These are phyloP conservation scores for Naganishia vaughanmartiniae DNA, from an alignment of 768 basidiomycete genomes.

Conservation along the genomic window DNA sequence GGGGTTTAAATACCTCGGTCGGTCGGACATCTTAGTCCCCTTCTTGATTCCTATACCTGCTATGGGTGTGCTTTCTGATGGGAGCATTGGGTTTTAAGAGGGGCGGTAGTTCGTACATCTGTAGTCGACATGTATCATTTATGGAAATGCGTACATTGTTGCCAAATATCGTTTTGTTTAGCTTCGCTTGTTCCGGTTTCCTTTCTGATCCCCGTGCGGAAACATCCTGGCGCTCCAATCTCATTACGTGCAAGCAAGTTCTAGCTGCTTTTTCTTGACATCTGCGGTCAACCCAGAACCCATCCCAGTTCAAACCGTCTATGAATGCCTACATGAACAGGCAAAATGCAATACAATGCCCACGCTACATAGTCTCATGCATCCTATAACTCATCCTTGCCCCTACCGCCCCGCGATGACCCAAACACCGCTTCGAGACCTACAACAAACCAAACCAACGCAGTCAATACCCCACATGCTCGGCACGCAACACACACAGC, in stretches of 20 bases:
- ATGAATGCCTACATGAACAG: background rate
- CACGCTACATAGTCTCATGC: background rate
- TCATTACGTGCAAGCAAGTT: too few species aligned
- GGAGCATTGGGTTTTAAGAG: slow-evolving; percentile 26
- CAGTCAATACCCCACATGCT: background rate
- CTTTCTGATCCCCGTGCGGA: too few species aligned
- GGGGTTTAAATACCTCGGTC: background rate
- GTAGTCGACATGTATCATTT: background rate
- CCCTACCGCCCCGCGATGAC: background rate
- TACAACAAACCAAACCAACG: background rate
- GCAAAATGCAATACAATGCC: slow-evolving; percentile 3
- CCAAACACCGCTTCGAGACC: slow-evolving; percentile 26
- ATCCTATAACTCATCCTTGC: slow-evolving; percentile 9
- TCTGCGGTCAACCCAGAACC: too few species aligned
- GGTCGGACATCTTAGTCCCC: slow-evolving; percentile 25
- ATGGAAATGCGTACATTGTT: background rate
- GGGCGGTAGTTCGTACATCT: slow-evolving; percentile 27
- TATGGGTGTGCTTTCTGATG: slow-evolving; percentile 25
- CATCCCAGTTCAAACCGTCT: background rate
- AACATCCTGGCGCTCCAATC: too few species aligned
- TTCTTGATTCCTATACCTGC: slow-evolving; percentile 4
- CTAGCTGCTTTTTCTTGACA: too few species aligned
- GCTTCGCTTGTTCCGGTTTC: too few species aligned
- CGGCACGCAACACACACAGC: background rate
- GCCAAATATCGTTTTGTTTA: too few species aligned